These are phyloP conservation scores for Rhodocollybia butyracea DNA, from an alignment of 768 basidiomycete species.

Conservation along the genomic window DNA sequence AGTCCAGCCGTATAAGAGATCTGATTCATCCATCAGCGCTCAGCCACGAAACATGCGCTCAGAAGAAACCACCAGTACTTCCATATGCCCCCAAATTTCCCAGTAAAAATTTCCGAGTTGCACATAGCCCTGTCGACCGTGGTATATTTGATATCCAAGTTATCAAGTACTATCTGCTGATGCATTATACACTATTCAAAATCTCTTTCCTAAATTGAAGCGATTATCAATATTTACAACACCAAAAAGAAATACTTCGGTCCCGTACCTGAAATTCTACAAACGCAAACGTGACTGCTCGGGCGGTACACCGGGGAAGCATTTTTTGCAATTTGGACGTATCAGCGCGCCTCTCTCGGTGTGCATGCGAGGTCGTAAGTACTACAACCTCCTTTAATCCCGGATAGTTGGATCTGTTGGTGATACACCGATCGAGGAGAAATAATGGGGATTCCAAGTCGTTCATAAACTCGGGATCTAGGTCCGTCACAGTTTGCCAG, in stretches of 20 bases:
- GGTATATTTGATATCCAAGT: too few species aligned
- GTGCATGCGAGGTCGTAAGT: background rate
- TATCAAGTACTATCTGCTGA: too few species aligned
- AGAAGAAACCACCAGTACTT: too few species aligned
- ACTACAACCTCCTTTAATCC: background rate
- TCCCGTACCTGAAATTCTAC: background rate
- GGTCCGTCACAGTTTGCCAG: constrained; percentile 4
- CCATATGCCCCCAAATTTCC: too few species aligned
- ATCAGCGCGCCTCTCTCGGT: background rate
- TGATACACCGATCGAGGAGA: constrained; percentile 1
- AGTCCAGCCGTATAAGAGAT: too few species aligned
- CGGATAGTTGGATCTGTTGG: constrained; percentile 3
- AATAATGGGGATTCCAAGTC: background rate
- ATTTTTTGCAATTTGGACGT: background rate
- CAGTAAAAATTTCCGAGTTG: too few species aligned
- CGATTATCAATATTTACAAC: background rate
- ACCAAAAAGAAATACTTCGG: too few species aligned
- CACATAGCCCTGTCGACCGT: too few species aligned
- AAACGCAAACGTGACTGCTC: background rate
- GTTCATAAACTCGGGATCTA: constrained; percentile 3
- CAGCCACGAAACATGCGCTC: too few species aligned
- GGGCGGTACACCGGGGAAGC: constrained; percentile 4
- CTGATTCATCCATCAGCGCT: too few species aligned
- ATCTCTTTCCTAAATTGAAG: background rate
- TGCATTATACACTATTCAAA: background rate